A percentile compares a stretch with the other conserved stretches of the same genome.
Evolutionary conservation across 2,329 filamentous ascomycete genomes (phyloP).

Genomic region (Aspergillus felis): DNA sequence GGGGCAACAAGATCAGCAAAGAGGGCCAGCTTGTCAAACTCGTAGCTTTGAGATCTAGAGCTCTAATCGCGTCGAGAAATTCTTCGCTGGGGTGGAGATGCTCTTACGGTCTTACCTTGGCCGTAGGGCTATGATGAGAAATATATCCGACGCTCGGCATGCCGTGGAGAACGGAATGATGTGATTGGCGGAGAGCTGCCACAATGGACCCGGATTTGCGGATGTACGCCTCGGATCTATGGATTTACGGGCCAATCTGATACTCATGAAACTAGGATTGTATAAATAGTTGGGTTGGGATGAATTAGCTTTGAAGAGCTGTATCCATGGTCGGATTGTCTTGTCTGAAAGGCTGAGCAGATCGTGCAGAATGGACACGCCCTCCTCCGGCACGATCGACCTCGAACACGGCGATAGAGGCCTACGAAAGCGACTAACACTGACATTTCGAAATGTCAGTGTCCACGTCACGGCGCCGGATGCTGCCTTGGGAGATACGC

Average conservation of each 20-base stretch:
- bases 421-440: conserved; percentile 30
- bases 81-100: too few species aligned
- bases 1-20: too few species aligned
- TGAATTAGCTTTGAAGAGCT: too few species aligned
- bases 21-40: too few species aligned
- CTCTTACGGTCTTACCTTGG: too few species aligned
- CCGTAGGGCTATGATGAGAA: background rate
- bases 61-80: too few species aligned
- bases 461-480: conserved; percentile 34
- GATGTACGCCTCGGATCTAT: conserved; percentile 10
- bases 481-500: conserved; percentile 32
- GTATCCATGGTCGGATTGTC: background rate
- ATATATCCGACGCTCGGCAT: background rate
- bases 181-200: background rate
- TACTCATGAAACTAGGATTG: conserved; percentile 1
- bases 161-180: rapidly evolving
- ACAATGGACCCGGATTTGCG: background rate
- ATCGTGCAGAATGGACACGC: conserved; percentile 19
- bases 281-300: conserved; percentile 9
- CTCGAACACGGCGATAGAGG: conserved; percentile 17
- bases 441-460: conserved; percentile 34
- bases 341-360: background rate
- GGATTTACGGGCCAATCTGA: conserved; percentile 14
- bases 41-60: too few species aligned
- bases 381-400: conserved; percentile 27